These are phyloP conservation scores for Citrullus amarus DNA, from an alignment of 306 rosid genomes.

Conservation along the genomic window DNA sequence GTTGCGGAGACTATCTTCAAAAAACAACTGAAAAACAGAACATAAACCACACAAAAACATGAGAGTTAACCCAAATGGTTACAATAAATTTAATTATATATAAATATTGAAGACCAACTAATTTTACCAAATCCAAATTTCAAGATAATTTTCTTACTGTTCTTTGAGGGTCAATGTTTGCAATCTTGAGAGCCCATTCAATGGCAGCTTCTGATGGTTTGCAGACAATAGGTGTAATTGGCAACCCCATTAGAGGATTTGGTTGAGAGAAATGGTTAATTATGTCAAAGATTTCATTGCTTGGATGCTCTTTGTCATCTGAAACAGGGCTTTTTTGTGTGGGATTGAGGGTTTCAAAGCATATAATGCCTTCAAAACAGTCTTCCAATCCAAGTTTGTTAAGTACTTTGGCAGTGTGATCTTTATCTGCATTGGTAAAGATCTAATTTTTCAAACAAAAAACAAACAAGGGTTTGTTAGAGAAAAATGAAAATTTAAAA, in stretches of 20 bases:
- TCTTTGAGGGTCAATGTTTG: conserved; percentile 63
- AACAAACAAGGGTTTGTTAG: background rate
- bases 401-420: conserved; percentile 64
- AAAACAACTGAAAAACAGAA: conserved; percentile 49
- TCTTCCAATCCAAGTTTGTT: conserved; percentile 78
- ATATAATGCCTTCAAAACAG: conserved; percentile 81
- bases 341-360: conserved; percentile 88
- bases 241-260: conserved; percentile 30
- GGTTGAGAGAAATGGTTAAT: conserved; percentile 51
- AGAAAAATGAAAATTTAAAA: background rate
- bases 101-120: too few species aligned
- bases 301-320: conserved; percentile 52
- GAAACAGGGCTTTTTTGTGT: conserved; percentile 34
- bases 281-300: conserved; percentile 59
- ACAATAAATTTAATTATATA: too few species aligned
- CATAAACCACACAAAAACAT: background rate
- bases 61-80: too few species aligned
- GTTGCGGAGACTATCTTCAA: conserved; percentile 86
- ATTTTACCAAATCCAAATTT: too few species aligned
- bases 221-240: conserved; percentile 75
- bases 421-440: conserved; percentile 82
- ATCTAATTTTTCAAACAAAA: conserved; percentile 29
- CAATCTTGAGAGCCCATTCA: conserved; percentile 63
- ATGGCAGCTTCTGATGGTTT: conserved; percentile 62
- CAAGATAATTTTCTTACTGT: conserved; percentile 40